phyloP scores from a whole-genome alignment of 768 basidiomycete genomes.

The Cystofilobasidium macerans region DNA sequence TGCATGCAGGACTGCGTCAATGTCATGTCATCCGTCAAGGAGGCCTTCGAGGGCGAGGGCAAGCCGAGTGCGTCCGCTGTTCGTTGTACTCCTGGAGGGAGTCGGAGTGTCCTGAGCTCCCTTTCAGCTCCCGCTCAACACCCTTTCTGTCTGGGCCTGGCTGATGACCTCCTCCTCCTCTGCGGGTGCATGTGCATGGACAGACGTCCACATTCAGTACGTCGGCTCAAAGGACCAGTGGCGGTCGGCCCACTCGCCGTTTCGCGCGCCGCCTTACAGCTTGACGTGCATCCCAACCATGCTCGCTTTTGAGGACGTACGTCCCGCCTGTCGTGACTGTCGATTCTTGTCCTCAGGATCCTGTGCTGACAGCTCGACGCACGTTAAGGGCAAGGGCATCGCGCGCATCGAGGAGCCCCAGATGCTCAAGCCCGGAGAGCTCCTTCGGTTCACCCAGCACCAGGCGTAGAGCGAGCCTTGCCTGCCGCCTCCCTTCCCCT shows the following conservation, averaged over 20 bases:
- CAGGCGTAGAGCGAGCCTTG: neutral
- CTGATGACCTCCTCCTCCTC: neutral
- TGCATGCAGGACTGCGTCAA: neutral
- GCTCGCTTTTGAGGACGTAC: neutral
- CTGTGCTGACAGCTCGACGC: neutral
- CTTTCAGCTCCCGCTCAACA: neutral
- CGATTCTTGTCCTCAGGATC: neutral
- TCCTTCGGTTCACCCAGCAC: neutral
- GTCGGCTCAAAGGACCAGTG: neutral
- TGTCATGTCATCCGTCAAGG: neutral
- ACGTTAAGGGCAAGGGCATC: neutral
- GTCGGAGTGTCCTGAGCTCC: too few relatives aligned
- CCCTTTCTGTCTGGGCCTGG: neutral
- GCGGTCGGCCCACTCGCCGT: neutral
- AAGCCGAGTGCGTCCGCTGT: neutral
- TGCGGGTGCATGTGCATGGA: too few relatives aligned
- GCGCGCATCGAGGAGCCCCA: neutral
- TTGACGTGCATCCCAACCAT: neutral
- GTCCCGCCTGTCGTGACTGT: neutral
- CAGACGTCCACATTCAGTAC: neutral
- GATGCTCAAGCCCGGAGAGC: neutral
- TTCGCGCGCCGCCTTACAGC: neutral
- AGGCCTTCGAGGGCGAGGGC: neutral
- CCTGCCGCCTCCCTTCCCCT: neutral
- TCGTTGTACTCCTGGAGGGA: too few relatives aligned